phyloP scores from a whole-genome alignment of 2,329 filamentous ascomycete species.

The Aspergillus viridinutans region DNA sequence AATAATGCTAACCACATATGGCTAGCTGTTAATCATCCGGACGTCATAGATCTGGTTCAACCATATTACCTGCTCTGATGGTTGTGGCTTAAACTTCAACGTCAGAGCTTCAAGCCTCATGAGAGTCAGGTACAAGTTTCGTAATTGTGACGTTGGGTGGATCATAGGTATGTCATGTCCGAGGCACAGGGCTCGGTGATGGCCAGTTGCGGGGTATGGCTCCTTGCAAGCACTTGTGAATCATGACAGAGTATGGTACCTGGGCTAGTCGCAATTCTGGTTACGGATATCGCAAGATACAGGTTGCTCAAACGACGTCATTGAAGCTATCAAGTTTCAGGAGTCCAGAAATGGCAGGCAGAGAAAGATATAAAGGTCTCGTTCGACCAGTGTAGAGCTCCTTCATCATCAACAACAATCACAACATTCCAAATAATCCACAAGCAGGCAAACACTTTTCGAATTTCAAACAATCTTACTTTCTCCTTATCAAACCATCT shows the following conservation, averaged over 20 bases:
- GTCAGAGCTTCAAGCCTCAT: neutral
- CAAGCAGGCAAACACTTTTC: slow-evolving; percentile 2
- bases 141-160: neutral
- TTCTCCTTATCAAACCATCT: slow-evolving; percentile 7
- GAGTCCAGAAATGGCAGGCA: neutral
- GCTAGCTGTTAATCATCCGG: neutral
- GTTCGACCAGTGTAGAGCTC: neutral
- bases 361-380: slow-evolving; percentile 20
- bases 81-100: neutral
- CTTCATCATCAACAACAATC: slow-evolving; percentile 7
- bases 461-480: neutral
- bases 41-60: neutral
- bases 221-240: neutral
- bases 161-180: neutral
- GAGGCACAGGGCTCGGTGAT: neutral
- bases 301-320: slow-evolving; percentile 16
- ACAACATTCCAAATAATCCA: slow-evolving; percentile 2
- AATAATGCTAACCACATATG: neutral
- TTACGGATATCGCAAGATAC: neutral
- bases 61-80: neutral
- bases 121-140: neutral
- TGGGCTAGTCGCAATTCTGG: neutral
- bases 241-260: neutral
- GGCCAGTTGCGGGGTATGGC: neutral
- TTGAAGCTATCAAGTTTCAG: slow-evolving; percentile 1